Base-by-base conservation (phyloP, 345 rosid species). In the Clarkia xantiana region DNA sequence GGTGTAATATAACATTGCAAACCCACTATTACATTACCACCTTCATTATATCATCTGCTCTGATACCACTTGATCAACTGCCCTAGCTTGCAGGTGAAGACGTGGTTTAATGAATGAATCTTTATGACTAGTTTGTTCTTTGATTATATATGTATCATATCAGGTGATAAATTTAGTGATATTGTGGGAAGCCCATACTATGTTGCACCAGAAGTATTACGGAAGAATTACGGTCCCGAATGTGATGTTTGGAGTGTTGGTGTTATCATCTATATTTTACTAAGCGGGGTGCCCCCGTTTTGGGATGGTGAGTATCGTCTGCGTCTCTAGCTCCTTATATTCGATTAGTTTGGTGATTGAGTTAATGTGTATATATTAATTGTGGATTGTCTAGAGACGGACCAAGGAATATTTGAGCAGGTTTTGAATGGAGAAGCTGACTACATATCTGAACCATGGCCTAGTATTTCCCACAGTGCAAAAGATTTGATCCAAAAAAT, bases 191-290 rank as follows among this genome's bases (percentile, higher is more conserved):
- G 97, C 56, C 97, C 97, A 7, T 88, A 88, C 42, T 88, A 88
- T 65, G 97, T 88, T 25, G 97, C 97, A 41, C 97, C 97, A 13
- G 97, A 88, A 74, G 97, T 82, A 38, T 65, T 88, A 69, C 52
- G 59, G 66, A 88, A 85, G 67, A 73, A 66, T 57, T 82, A 82
- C 63, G 94, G 93, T 61, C 84, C 71, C 51, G 77, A 79, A 60
- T 82, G 93, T 71, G 96, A 86, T 75, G 86, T 86, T 51, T 86
- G 96, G 96, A 86, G 96, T 65, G 96, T 89, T 34, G 96, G 96
- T 42, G 96, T 86, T 58, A 86, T 86, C 53, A 69, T 75, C 38
- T 86, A 86, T 61, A 86, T 86, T 42, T 65, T 86, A 54, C 70
- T 86, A 19, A 66, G 89, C 47, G 96, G 96, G 0, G 96, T 86